Base-by-base conservation (phyloP, 2,329 filamentous ascomycete species). In the Aureobasidium uvarum region DNA sequence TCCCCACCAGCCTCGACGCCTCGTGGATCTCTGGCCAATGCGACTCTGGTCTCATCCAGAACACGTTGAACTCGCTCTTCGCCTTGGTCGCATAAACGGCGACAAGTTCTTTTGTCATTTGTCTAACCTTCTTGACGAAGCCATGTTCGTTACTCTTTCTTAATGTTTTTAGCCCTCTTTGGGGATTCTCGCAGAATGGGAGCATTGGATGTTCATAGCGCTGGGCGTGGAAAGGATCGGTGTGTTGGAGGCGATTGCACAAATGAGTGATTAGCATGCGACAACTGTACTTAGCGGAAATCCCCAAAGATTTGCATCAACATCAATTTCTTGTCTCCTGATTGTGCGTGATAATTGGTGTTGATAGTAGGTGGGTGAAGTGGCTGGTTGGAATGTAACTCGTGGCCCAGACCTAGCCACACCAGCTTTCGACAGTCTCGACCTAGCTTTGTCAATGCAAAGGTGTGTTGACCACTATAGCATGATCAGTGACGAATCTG, bases 51-150 rank as follows among this genome's bases (percentile, higher is more conserved):
- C 55, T 70, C 63, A 52, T 58, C 51, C 68, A 76, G 56, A 77
- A 72, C 66, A 72, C 73, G 65, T 70, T 72, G 25, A 75, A 78
- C 65, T 79, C 78, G 20, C 66, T 79, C 66, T 79, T 79, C 70
- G 68, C 74, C 33, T 39, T 68, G 28, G 39, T 65, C 58, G 20
- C 41, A 55, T 23, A 63, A 36, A 20, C n/a, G 36, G 28, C 33
- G 38, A 28, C 33, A 20, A 28, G 18, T 60, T 45, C 36, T 28
- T 43, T 63, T 52, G 38, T 54, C 31, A n/a, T 52, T 10, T 28
- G 14, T 5, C 43, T 58, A 55, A 48, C 18, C 51, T 51, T 54
- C 38, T 52, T 58, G 50, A 65, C 52, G 64, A 59, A 36, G 60
- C 38, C 36, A 54, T 54, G 46, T 23, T 41, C 16, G 25, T 33